Conservation (phyloP, 1,139 yeast genomes). For the Hanseniaspora uvarum region DNA sequence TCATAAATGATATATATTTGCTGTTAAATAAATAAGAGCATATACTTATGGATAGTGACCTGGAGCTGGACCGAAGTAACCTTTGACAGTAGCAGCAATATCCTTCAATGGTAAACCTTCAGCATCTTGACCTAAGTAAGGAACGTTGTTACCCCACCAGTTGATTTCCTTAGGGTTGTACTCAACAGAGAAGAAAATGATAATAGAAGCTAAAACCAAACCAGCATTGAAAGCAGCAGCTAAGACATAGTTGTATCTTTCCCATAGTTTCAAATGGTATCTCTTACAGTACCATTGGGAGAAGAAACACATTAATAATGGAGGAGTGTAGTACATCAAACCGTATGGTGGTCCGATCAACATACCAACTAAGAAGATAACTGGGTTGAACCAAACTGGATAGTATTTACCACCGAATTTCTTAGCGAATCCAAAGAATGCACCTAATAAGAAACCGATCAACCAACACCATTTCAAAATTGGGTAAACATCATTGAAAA, state of each 20-base stretch:
- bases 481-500: slow-evolving; percentile 44
- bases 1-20: no score
- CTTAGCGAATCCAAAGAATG: slow-evolving; percentile 38
- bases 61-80: slow-evolving; percentile 40
- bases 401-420: slow-evolving; percentile 32
- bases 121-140: slow-evolving; percentile 37
- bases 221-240: slow-evolving; percentile 52
- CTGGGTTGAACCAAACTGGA: slow-evolving; percentile 38
- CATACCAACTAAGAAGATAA: slow-evolving; percentile 42
- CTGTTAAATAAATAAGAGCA: no score
- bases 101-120: slow-evolving; percentile 24
- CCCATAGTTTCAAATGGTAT: slow-evolving; percentile 50
- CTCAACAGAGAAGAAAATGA: slow-evolving; percentile 45
- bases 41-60: slow-evolving; percentile 37
- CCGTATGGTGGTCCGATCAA: slow-evolving; percentile 46
- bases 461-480: slow-evolving; percentile 43
- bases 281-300: slow-evolving; percentile 47
- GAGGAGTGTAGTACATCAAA: slow-evolving; percentile 45
- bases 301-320: slow-evolving; percentile 39
- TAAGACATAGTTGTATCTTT: slow-evolving; percentile 52
- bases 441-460: slow-evolving; percentile 42
- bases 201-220: slow-evolving; percentile 45
- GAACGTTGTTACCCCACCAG: slow-evolving; percentile 56
- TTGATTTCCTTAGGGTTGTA: slow-evolving; percentile 34
- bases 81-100: slow-evolving; percentile 32